phyloP scores from a whole-genome alignment of 2,329 filamentous ascomycete species.

The Trichoderma guizhouense region DNA sequence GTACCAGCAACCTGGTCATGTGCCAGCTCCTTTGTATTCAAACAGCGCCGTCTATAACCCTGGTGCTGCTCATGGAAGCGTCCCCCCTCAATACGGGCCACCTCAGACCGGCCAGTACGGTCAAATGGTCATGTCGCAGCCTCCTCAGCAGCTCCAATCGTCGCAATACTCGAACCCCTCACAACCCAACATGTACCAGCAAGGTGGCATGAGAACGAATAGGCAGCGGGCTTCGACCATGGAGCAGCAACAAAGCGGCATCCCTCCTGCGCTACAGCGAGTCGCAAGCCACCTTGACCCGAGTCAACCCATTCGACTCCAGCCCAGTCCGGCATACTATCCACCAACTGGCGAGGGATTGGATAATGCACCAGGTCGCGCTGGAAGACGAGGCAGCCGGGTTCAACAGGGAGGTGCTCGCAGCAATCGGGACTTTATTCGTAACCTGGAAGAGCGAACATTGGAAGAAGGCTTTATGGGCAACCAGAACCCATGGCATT shows the following conservation, averaged over 20 bases:
- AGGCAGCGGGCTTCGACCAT: conserved; percentile 92
- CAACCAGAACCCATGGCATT: conserved; percentile 65
- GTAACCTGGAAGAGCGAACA: conserved; percentile 89
- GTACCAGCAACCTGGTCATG: conserved; percentile 46
- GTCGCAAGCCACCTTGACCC: conserved; percentile 96
- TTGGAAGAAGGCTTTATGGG: conserved; percentile 88
- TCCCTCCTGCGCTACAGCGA: conserved; percentile 86
- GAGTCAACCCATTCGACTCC: conserved; percentile 85
- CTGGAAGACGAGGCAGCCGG: conserved; percentile 73
- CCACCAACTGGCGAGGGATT: conserved; percentile 83
- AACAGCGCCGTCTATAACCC: conserved; percentile 80
- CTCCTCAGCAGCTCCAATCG: conserved; percentile 62
- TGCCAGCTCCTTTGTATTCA: conserved; percentile 69
- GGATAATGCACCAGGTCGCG: conserved; percentile 53
- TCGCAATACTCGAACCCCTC: conserved; percentile 58
- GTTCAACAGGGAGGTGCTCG: conserved; percentile 54
- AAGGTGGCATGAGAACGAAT: conserved; percentile 65
- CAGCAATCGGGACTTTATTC: conserved; percentile 82
- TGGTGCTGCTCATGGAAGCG: conserved; percentile 41
- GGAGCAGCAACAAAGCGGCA: conserved; percentile 90
- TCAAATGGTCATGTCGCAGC: conserved; percentile 68
- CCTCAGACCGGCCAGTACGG: conserved; percentile 67
- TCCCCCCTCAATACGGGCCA: conserved; percentile 69
- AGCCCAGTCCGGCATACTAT: conserved; percentile 96
- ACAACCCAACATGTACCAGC: conserved; percentile 58